A percentile compares a stretch with the other conserved stretches of the same genome.
These are phyloP conservation scores for Begonia masoniana DNA, from an alignment of 306 rosid species.

Conservation along the genomic window DNA sequence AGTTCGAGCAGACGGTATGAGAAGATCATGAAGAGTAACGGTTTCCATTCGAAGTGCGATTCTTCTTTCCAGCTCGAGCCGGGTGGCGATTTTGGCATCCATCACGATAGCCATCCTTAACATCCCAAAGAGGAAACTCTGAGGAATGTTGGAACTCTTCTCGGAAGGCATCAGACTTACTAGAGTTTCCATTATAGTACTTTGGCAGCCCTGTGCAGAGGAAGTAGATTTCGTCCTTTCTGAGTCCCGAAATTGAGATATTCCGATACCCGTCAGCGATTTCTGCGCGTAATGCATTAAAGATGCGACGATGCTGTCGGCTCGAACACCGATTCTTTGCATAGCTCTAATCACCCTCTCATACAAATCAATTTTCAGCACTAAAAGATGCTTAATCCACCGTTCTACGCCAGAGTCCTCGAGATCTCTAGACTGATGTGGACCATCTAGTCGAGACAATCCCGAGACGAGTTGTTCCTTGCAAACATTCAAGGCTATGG, in stretches of 20 bases:
- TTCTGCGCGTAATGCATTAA: slow-evolving; percentile 76
- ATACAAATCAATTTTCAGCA: slow-evolving; percentile 43
- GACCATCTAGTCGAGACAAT: slow-evolving; percentile 41
- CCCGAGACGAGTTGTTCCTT: slow-evolving; percentile 64
- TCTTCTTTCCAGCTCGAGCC: slow-evolving; percentile 80
- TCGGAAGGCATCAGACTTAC: slow-evolving; percentile 57
- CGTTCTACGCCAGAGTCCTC: slow-evolving; percentile 43
- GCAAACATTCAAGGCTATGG: slow-evolving; percentile 72
- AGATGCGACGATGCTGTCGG: slow-evolving; percentile 54
- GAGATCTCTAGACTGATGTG: slow-evolving; percentile 35
- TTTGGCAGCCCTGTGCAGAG: slow-evolving; percentile 36
- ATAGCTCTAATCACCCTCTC: slow-evolving; percentile 51
- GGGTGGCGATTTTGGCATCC: slow-evolving; percentile 44
- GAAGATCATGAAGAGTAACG: slow-evolving; percentile 66
- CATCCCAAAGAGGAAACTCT: slow-evolving; percentile 71
- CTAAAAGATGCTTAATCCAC: slow-evolving; percentile 78
- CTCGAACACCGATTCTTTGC: slow-evolving; percentile 54
- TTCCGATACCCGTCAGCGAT: slow-evolving; percentile 61
- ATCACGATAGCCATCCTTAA: slow-evolving; percentile 64
- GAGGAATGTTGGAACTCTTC: slow-evolving; percentile 43
- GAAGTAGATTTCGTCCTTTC: slow-evolving; percentile 27
- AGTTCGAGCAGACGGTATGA: slow-evolving; percentile 48
- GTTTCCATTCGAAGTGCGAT: slow-evolving; percentile 51
- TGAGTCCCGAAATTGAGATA: slow-evolving; percentile 48
- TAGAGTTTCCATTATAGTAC: slow-evolving; percentile 43